Evolutionary conservation across 495 filamentous ascomycete genomes (phyloP).

Genomic region (Tuber calosporum): DNA sequence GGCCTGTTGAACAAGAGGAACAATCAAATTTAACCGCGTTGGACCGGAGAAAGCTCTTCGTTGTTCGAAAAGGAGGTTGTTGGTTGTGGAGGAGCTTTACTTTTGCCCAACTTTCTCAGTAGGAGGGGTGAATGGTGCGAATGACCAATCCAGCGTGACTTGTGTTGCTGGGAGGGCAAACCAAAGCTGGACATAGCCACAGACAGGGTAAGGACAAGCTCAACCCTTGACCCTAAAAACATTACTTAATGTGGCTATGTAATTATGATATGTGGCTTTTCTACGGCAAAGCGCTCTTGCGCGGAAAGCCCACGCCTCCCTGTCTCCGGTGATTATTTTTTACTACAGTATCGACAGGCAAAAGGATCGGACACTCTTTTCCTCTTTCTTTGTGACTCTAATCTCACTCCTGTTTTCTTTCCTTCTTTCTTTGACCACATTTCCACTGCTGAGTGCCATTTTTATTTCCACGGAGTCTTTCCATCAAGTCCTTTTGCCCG

Average conservation of each 20-base stretch:
- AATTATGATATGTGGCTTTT: background rate
- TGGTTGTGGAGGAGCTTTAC: constrained; percentile 8
- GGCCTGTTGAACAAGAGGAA: constrained; percentile 65
- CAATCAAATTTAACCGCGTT: constrained; percentile 89
- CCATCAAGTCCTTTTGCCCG: background rate
- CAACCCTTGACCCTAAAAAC: background rate
- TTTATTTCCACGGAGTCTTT: background rate
- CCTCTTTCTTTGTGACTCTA: background rate
- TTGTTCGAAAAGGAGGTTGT: constrained; percentile 67
- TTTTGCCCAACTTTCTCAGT: constrained; percentile 43
- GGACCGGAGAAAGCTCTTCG: constrained; percentile 62
- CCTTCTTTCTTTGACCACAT: background rate
- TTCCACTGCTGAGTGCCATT: background rate
- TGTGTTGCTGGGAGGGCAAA: constrained; percentile 11
- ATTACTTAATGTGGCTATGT: background rate
- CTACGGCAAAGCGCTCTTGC: background rate
- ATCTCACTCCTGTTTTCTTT: background rate
- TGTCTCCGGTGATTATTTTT: background rate
- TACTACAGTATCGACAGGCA: background rate
- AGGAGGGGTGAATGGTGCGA: constrained; percentile 36
- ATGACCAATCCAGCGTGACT: constrained; percentile 26
- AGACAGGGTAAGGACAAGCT: background rate
- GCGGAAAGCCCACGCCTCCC: background rate
- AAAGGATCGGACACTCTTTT: background rate
- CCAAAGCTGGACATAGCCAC: background rate